Percentiles rank a stretch among this genome's conserved stretches.
phyloP scores from a whole-genome alignment of 441 rosid species.

The Erodium trifolium region DNA sequence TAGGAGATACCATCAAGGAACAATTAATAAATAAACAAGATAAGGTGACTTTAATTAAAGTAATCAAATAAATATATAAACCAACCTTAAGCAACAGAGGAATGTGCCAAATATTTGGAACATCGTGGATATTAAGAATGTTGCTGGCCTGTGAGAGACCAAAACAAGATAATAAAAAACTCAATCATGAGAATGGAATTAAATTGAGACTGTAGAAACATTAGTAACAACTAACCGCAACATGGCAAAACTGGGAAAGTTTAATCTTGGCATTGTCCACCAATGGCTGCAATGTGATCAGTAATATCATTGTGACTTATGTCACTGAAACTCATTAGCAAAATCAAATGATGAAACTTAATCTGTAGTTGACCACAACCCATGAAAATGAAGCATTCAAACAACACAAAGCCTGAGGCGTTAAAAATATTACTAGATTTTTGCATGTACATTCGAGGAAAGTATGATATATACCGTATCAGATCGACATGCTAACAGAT shows the following conservation, averaged over 20 bases:
- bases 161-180: conserved; percentile 20
- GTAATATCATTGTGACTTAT: conserved; percentile 3
- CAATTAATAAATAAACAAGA: conserved; percentile 12
- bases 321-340: neutral
- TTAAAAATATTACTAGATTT: neutral
- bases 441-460: conserved; percentile 8
- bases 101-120: conserved; percentile 77
- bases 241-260: conserved; percentile 76
- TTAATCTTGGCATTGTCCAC: conserved; percentile 52
- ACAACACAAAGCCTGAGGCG: neutral
- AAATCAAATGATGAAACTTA: neutral
- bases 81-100: conserved; percentile 62
- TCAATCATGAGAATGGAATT: conserved; percentile 11
- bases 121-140: conserved; percentile 64
- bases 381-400: neutral
- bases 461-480: conserved; percentile 32
- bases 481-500: conserved; percentile 70
- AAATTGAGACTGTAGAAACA: conserved; percentile 14
- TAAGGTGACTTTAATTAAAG: conserved; percentile 7
- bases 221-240: conserved; percentile 38
- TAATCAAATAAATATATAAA: conserved; percentile 22
- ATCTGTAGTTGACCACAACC: neutral
- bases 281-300: conserved; percentile 41
- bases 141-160: conserved; percentile 41
- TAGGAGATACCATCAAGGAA: conserved; percentile 19